Percentiles rank a stretch among this genome's conserved stretches.
Evolutionary conservation across 257 asterid species (phyloP).

Genomic region (Buddleja alternifolia): DNA sequence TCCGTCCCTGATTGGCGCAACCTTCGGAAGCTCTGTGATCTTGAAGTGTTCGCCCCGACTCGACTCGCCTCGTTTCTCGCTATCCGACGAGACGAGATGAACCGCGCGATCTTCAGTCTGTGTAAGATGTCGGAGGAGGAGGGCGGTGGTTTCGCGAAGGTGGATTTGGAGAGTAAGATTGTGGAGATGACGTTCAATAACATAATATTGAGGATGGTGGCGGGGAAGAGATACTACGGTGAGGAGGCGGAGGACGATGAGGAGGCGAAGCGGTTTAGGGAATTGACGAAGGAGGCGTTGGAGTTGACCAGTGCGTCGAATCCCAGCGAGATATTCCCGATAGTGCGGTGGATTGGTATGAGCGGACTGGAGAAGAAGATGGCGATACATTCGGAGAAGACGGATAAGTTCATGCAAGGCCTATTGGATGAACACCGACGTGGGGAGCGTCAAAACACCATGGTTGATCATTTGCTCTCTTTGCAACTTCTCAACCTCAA

Average conservation of each 20-base stretch:
- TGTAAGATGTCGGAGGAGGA: constrained; percentile 4
- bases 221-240: constrained; percentile 37
- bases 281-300: constrained; percentile 22
- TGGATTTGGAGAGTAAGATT: constrained; percentile 14
- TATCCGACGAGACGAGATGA: constrained; percentile 28
- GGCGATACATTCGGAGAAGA: neutral
- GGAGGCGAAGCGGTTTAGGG: constrained; percentile 31
- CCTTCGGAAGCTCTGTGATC: constrained; percentile 25
- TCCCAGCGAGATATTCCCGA: constrained; percentile 32
- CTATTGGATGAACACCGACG: constrained; percentile 33
- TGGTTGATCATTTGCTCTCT: constrained; percentile 28
- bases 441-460: constrained; percentile 14
- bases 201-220: constrained; percentile 38
- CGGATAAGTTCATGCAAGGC: constrained; percentile 24
- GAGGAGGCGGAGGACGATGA: constrained; percentile 25
- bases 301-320: constrained; percentile 25
- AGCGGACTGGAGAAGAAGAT: constrained; percentile 30
- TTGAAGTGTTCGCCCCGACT: constrained; percentile 28
- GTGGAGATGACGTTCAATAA: constrained; percentile 32
- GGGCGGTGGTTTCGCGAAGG: neutral
- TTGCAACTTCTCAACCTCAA: constrained; percentile 15
- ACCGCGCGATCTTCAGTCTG: constrained; percentile 11
- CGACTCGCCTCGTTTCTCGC: constrained; percentile 28
- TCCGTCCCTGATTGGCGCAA: constrained; percentile 37
- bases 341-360: constrained; percentile 22